Evolutionary conservation across 148 eudicot species (phyloP).

Genomic region (Drosera capensis): DNA sequence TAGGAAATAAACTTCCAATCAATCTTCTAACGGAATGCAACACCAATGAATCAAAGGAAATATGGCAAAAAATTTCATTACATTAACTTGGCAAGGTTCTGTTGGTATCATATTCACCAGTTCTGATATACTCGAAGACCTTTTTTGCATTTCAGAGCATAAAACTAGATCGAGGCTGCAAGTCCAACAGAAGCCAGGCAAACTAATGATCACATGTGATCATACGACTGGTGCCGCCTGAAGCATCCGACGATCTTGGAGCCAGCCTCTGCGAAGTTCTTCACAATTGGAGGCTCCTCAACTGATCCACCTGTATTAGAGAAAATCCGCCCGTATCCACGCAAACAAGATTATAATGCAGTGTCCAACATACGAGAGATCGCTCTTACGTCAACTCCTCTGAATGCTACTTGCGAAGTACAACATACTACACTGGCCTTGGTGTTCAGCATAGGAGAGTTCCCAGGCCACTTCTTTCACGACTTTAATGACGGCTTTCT

Average conservation of each 20-base stretch:
- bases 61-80: too few species aligned
- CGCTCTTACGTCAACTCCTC: slow-evolving; percentile 20
- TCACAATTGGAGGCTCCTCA: neutral
- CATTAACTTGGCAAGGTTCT: too few species aligned
- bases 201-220: slow-evolving; percentile 8
- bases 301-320: slow-evolving; percentile 5
- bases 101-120: too few species aligned
- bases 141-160: neutral
- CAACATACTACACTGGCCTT: slow-evolving; percentile 29
- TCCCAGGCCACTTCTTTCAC: slow-evolving; percentile 37
- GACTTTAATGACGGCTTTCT: slow-evolving; percentile 45
- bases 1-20: too few species aligned
- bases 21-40: too few species aligned
- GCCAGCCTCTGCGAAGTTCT: slow-evolving; percentile 15
- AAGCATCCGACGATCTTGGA: slow-evolving; percentile 10
- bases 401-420: slow-evolving; percentile 11
- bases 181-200: neutral
- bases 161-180: neutral
- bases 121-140: too few species aligned
- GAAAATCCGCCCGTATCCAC: slow-evolving; percentile 27
- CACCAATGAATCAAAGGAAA: too few species aligned
- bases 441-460: slow-evolving; percentile 35
- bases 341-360: slow-evolving; percentile 20
- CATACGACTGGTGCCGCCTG: slow-evolving; percentile 25
- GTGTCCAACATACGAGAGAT: slow-evolving; percentile 25